A percentile compares a stretch with the other conserved stretches of the same genome.
phyloP scores from a whole-genome alignment of 164 flowering plant genomes.

The Echeveria elegans region DNA sequence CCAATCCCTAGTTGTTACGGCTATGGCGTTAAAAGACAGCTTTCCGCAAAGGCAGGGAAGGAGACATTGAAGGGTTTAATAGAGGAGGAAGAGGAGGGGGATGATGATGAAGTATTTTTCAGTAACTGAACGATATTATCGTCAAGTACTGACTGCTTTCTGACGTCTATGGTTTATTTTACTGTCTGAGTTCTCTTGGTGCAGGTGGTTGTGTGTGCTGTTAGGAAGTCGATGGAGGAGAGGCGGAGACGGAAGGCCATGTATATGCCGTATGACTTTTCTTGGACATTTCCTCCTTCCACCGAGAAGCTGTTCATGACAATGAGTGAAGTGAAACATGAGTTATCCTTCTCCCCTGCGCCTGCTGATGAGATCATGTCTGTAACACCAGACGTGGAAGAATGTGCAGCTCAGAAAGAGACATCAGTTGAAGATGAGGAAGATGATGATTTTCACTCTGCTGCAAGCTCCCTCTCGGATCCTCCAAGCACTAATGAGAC shows the following conservation, averaged over 20 bases:
- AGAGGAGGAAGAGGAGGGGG: not conserved
- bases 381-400: conserved; percentile 14
- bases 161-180: not conserved
- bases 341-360: not conserved
- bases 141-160: not conserved
- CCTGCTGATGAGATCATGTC: not conserved
- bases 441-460: conserved; percentile 38
- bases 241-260: conserved; percentile 35
- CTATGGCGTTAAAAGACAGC: not conserved
- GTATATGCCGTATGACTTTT: conserved; percentile 25
- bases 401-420: not conserved
- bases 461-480: conserved; percentile 29
- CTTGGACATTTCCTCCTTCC: conserved; percentile 36
- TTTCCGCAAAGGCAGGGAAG: not conserved
- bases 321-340: not conserved
- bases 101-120: not conserved
- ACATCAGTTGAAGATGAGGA: conserved; percentile 17
- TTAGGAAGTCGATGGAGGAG: conserved; percentile 51
- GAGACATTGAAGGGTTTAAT: not conserved
- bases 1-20: not conserved
- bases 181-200: not conserved
- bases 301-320: conserved; percentile 22
- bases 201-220: conserved; percentile 47
- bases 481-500: conserved; percentile 20
- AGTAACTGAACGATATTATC: not conserved